Evolutionary conservation across 2,329 filamentous ascomycete species (phyloP), one percentile per base, ranked within the genome.

Genomic region (Saccharata proteae): DNA sequence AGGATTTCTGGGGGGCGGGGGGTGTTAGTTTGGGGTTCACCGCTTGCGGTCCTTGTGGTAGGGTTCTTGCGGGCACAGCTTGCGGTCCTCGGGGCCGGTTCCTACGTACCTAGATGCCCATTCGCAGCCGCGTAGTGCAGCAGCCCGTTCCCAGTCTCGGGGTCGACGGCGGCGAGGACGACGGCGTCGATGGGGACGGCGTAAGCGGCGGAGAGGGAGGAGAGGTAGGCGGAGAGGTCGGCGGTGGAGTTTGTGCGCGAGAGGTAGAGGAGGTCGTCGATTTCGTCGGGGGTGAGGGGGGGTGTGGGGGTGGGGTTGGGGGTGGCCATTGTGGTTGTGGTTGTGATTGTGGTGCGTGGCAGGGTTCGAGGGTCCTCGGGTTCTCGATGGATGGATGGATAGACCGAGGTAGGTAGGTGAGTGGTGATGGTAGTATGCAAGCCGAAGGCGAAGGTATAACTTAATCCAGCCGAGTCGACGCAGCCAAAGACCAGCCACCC

Each of bases 51-150:
- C n/a, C n/a, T 21, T 8, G 10, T 22, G 10, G 9, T 9, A 15
- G 10, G 9, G 14, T 11, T 21, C 19, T 21, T n/a, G 19, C 19
- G 7, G 7, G 19, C n/a, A 7, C 7, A 7, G 19, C 19, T 7
- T 21, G 19, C 19, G 19, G 7, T 7, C 19, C n/a, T 21, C 7
- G 7, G n/a, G n/a, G n/a, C n/a, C n/a, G n/a, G 19, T n/a, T 21
- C 10, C 13, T 8, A 35, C 26, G 22, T 68, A 86, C 84, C 80
- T 38, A 72, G 48, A 50, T 93, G 79, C 2, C 88, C 88, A 52
- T 98, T 98, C 16, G 83, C 90, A 15, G 83, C 77, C 6, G 86
- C 84, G 73, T 92, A 94, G 59, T 98, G 90, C 49, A 96, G 57
- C 27, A 74, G 64, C 32, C 78, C 80, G 40, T 85, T 92, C 35